Evolutionary conservation across 2,329 filamentous ascomycete species (phyloP).

Genomic region (Beauveria brongniartii): DNA sequence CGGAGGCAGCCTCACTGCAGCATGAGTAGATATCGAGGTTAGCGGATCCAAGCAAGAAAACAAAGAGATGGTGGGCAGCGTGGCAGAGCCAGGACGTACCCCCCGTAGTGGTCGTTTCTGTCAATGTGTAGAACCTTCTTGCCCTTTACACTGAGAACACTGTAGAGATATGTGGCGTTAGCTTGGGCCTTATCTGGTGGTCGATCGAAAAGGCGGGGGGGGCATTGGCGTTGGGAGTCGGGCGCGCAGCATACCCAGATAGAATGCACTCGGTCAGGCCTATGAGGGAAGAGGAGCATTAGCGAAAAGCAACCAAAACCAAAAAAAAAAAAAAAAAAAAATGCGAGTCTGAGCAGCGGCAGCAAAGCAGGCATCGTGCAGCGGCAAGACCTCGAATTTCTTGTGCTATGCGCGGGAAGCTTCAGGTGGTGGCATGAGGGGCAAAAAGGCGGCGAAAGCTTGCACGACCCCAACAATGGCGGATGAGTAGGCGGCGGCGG

Average conservation of each 20-base stretch:
- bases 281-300: conserved; percentile 31
- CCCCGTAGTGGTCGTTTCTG: conserved; percentile 96
- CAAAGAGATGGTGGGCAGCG: not conserved
- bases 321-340: not conserved
- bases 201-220: conserved; percentile 9
- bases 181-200: not conserved
- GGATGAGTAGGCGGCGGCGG: not conserved
- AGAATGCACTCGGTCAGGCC: conserved; percentile 98
- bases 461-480: conserved; percentile 8
- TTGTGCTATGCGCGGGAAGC: no score
- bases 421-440: not conserved
- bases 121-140: conserved; percentile 99
- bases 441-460: conserved; percentile 6
- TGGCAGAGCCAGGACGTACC: conserved; percentile 48
- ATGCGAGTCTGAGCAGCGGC: not conserved
- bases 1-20: conserved; percentile 74
- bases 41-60: not conserved
- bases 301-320: not conserved
- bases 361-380: not conserved
- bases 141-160: conserved; percentile 95
- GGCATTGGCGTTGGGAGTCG: conserved; percentile 7
- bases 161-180: conserved; percentile 25
- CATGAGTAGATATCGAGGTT: conserved; percentile 16
- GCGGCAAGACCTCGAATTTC: not conserved
- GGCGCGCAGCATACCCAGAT: conserved; percentile 62